Evolutionary conservation across 306 rosid genomes (phyloP).

Genomic region (Argentina anserina): DNA sequence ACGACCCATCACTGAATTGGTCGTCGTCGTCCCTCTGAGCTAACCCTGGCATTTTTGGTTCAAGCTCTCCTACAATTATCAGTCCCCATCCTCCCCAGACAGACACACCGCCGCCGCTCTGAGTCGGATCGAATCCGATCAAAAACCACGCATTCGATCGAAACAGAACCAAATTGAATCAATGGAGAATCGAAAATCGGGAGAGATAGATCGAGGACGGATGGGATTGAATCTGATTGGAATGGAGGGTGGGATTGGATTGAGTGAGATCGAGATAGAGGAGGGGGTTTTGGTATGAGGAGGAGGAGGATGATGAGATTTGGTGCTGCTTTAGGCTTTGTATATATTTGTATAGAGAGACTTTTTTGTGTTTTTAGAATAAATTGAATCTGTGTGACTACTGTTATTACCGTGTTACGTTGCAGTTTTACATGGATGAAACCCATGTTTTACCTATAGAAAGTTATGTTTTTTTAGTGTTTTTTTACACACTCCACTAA

Average conservation of each 20-base stretch:
- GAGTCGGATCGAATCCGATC: conserved; percentile 41
- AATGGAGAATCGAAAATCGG: conserved; percentile 13
- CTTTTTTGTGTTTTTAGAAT: too few relatives aligned
- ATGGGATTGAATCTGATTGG: conserved; percentile 30
- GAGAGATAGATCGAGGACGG: conserved; percentile 30
- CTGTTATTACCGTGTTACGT: too few relatives aligned
- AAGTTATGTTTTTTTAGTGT: too few relatives aligned
- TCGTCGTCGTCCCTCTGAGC: conserved; percentile 68
- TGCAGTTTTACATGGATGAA: too few relatives aligned
- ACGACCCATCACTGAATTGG: conserved; percentile 58
- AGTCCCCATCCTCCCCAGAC: conserved; percentile 25
- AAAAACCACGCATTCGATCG: conserved; percentile 17
- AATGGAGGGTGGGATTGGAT: conserved; percentile 23
- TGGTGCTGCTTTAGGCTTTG: conserved; percentile 35
- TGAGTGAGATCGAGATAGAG: conserved; percentile 18
- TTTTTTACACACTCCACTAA: too few relatives aligned
- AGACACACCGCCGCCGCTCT: conserved; percentile 9
- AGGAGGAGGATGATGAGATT: conserved; percentile 56
- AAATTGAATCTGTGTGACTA: too few relatives aligned
- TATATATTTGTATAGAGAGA: too few relatives aligned
- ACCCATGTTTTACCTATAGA: too few relatives aligned
- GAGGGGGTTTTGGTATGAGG: too few relatives aligned
- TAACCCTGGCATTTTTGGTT: conserved; percentile 75
- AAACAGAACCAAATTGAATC: conserved; percentile 31
- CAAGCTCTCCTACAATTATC: conserved; percentile 42